A percentile compares a stretch with the other conserved stretches of the same genome.
Evolutionary conservation across 495 filamentous ascomycete genomes (phyloP).

Genomic region (Podospora bellae-mahoneyi): DNA sequence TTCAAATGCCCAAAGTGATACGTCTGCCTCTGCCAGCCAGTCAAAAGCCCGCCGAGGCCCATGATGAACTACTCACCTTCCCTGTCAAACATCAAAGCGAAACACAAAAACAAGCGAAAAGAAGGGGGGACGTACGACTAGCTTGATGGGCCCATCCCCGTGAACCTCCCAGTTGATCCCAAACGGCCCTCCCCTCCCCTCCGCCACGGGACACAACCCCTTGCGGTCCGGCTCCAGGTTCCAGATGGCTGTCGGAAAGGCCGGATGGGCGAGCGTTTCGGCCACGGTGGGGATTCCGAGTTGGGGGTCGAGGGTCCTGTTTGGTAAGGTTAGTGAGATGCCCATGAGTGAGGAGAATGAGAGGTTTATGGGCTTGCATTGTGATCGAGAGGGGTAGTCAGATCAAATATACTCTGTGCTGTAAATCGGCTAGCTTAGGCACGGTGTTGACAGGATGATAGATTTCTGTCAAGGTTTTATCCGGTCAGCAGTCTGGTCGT

Average conservation of each 20-base stretch:
- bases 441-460: background rate
- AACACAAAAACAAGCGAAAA: slow-evolving; percentile 1
- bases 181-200: slow-evolving; percentile 63
- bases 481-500: background rate
- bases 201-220: slow-evolving; percentile 59
- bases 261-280: slow-evolving; percentile 41
- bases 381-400: background rate
- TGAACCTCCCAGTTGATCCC: slow-evolving; percentile 76
- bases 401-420: too few species aligned
- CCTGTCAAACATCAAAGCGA: background rate
- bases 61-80: slow-evolving; percentile 50
- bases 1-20: slow-evolving; percentile 71
- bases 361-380: background rate
- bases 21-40: slow-evolving; percentile 72
- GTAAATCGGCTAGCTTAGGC: too few species aligned
- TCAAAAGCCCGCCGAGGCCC: slow-evolving; percentile 60
- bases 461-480: background rate
- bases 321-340: background rate
- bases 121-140: slow-evolving; percentile 58
- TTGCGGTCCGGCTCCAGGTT: slow-evolving; percentile 56
- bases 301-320: background rate
- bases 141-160: slow-evolving; percentile 63
- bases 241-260: slow-evolving; percentile 55
- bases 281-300: slow-evolving; percentile 35
- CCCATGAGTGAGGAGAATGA: background rate